A percentile compares a stretch with the other conserved stretches of the same genome.
Conservation (phyloP, 2,329 filamentous ascomycete species). For the Colletotrichum navitas region DNA sequence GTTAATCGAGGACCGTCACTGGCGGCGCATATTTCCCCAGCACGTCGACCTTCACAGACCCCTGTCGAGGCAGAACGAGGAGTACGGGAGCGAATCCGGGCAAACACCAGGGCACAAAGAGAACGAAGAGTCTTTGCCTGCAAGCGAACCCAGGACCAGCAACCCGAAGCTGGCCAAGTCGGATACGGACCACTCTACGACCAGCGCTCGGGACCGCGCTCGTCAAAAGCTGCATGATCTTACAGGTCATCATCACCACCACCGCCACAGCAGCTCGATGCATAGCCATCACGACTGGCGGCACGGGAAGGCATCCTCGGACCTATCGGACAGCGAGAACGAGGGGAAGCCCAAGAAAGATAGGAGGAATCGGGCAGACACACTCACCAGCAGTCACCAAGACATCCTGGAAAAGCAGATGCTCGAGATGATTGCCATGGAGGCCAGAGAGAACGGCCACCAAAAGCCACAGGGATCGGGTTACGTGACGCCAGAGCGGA, state of each 20-base stretch:
- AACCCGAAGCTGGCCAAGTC: slow-evolving; percentile 43
- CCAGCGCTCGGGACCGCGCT: slow-evolving; percentile 69
- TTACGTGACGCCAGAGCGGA: slow-evolving; percentile 41
- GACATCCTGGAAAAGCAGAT: slow-evolving; percentile 73
- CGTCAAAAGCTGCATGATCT: slow-evolving; percentile 71
- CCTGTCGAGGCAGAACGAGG: slow-evolving; percentile 47
- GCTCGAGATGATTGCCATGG: slow-evolving; percentile 70
- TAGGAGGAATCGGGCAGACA: slow-evolving; percentile 58
- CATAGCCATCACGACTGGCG: slow-evolving; percentile 66
- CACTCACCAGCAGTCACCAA: slow-evolving; percentile 62
- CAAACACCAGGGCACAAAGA: slow-evolving; percentile 21
- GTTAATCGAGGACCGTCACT: slow-evolving; percentile 83
- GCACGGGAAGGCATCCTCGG: slow-evolving; percentile 67
- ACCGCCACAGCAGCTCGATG: slow-evolving; percentile 60
- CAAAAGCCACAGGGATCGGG: slow-evolving; percentile 15
- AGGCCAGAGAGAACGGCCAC: slow-evolving; percentile 59
- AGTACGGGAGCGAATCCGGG: slow-evolving; percentile 33
- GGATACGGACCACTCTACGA: slow-evolving; percentile 60
- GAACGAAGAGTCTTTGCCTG: slow-evolving; percentile 13
- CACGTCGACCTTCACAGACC: slow-evolving; percentile 47
- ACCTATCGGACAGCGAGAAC: slow-evolving; percentile 70
- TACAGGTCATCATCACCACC: slow-evolving; percentile 62
- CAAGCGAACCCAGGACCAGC: slow-evolving; percentile 43
- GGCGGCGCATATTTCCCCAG: slow-evolving; percentile 76
- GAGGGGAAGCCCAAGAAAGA: slow-evolving; percentile 52